Base-by-base conservation (phyloP, 192 early-diverging fungal genomes). In the Coemansia asiatica region DNA sequence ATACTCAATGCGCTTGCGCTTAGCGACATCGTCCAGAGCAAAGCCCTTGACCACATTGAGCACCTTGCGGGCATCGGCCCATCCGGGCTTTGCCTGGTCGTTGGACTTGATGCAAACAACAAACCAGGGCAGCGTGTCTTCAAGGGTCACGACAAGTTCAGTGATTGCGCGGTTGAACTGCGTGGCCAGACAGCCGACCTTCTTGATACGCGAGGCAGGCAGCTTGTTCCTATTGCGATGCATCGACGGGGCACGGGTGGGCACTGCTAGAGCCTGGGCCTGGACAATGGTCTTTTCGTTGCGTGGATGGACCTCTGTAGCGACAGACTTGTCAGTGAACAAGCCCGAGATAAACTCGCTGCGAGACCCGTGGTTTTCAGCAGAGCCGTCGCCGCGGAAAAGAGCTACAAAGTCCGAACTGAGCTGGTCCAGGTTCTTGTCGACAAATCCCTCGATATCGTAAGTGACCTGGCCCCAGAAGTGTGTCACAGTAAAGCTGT, bases 391-490 rank as follows among this genome's bases (percentile, higher is more conserved):
- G 33, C 90, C 88, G 36, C 90, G 81, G 72, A 97, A 87, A 26
- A 96, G 81, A 12, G 89, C 87, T 18, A 98, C 87, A 79, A 96
- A 95, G 75, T 98, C 95, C 6, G 91, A 82, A 57, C 79, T 89
- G 66, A 71, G 89, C 87, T 70, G 89, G 84, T 66, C 87, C 38
- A 73, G 72, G 74, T 96, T 96, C 74, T 90, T 90, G 46, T 93
- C 93, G 49, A 91, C 67, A 71, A 98, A 95, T 56, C 84, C 84
- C 56, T 88, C 86, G n/a, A 91, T 84, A 16, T 92, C 87, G 72
- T 97, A 98, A 33, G 87, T 87, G 21, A 96, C 71, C 61, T 89
- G 87, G 47, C 85, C 81, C 78, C 83, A 74, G 60, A 88, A 94
- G 72, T 97, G 95, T 60, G 87, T 82, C 63, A 95, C 84, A n/a